These are phyloP conservation scores for Suillus discolor DNA, from an alignment of 768 basidiomycete species.

Conservation along the genomic window DNA sequence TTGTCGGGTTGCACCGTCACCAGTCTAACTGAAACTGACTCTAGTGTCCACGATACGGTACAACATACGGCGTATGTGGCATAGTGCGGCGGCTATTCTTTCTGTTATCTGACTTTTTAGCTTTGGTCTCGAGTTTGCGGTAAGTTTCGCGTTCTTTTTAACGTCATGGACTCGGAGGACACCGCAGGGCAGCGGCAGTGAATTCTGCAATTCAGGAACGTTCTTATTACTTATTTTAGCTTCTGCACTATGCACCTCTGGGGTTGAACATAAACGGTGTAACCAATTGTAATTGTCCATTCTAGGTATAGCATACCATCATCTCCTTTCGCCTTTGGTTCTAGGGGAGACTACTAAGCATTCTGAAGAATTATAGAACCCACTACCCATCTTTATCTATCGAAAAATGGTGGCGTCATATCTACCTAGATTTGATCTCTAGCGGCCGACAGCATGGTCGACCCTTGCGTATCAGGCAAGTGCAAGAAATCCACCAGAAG, in stretches of 20 bases:
- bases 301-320: not conserved
- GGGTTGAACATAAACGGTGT: not conserved
- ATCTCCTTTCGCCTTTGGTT: not conserved
- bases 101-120: not conserved
- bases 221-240: not conserved
- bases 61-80: not conserved
- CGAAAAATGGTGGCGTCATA: not conserved
- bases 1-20: no score
- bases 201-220: not conserved
- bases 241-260: not conserved
- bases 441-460: not conserved
- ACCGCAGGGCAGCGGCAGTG: not conserved
- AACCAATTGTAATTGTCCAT: not conserved
- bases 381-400: not conserved
- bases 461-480: not conserved
- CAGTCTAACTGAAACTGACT: not conserved
- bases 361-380: not conserved
- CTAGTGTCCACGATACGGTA: not conserved
- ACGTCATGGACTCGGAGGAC: not conserved
- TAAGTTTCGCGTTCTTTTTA: not conserved
- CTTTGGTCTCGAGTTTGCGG: not conserved
- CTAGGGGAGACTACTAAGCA: not conserved
- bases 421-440: not conserved
- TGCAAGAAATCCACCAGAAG: not conserved
- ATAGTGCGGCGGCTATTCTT: not conserved